Base-by-base conservation (phyloP, 306 rosid species). In the Gleditsia sinensis region DNA sequence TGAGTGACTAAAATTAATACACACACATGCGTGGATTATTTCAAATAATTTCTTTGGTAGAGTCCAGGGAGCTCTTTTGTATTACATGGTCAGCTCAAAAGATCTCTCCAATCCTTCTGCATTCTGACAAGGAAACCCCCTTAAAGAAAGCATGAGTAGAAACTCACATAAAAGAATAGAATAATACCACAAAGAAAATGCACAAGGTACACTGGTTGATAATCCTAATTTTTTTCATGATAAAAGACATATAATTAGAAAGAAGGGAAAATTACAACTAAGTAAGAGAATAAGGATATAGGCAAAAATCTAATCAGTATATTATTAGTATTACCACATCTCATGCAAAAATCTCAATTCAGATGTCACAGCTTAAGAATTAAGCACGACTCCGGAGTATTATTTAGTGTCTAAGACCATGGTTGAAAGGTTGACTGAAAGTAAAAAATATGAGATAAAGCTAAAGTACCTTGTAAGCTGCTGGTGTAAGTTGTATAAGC, bases 401-500 rank as follows among this genome's bases (percentile, higher is more conserved):
- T 40, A 51, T 49, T 21, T 39, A 28, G 50, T n/a, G 74, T 45
- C 69, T 57, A 40, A 19, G 51, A 59, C 28, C 62, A 43, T 19
- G 77, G 19, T 12, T 3, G 0, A 32, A 20, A 33, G 8, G 59
- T 32, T 40, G 33, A 75, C 54, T 21, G 14, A 11, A 37, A 1
- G 19, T 14, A 9, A 14, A 40, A 20, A 69, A 23, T 19, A 34
- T 8, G 23, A 61, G 39, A 81, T 42, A 28, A 59, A 59, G 68
- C 43, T 6, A 34, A 62, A 63, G 51, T 85, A 94, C 98, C 97
- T 85, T 94, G 87, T 77, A 71, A 51, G 87, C 82, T 69, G 92
- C 78, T 58, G 98, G 98, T 14, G 96, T 86, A 32, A 94, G 92
- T 5, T 88, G 88, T 69, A 94, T 78, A 64, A 94, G 83, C 89